Evolutionary conservation across 768 basidiomycete species (phyloP), one percentile per base, ranked within the genome.

Genomic region (Symmetrospora coprosmae): DNA sequence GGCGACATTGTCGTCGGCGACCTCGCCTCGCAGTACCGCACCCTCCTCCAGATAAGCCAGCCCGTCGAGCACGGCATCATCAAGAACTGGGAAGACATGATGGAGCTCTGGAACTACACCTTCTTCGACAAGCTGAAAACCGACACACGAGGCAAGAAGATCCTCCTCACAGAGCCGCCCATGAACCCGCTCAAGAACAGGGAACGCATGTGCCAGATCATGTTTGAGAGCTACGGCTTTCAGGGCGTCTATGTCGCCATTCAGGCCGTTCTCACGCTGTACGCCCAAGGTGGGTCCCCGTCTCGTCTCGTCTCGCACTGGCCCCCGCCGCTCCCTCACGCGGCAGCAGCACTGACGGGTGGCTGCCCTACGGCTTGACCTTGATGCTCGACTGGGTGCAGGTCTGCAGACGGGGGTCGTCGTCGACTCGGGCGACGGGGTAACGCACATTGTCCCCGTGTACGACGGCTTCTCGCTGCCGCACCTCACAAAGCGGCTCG

Each of bases 41-140:
- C 87, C 71, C 96, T 86, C 75, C 82, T 99, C 38, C 91, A 97
- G 74, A 79, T 99, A 34, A 87, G 90, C 0, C 94, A 97, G 69
- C 94, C 94, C 1, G 89, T 99, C 87, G 94, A 99, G 72, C 94
- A 99, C 72, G 94, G 94, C 39, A 96, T 99, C 74, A 84, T 99
- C 46, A 84, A 85, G 67, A 96, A 97, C 74, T 99, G 94, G 94
- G 87, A 90, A 71, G 94, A 99, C 74, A 99, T 97, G 94, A 84
- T 84, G 71, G 81, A 88, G 68, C 78, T 97, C 17, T 99, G 94
- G 94, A 83, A 99, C 73, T 97, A 96, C 74, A 99, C 94, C 0
- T 99, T 99, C 72, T 77, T 87, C 67, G 89, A 94, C 76, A 97
- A 97, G 75, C 80, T 99, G 66, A 80, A 82, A 70, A 78, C 96